Base-by-base conservation (phyloP, 106 monocot genomes). In the Apostasia ramifera region DNA sequence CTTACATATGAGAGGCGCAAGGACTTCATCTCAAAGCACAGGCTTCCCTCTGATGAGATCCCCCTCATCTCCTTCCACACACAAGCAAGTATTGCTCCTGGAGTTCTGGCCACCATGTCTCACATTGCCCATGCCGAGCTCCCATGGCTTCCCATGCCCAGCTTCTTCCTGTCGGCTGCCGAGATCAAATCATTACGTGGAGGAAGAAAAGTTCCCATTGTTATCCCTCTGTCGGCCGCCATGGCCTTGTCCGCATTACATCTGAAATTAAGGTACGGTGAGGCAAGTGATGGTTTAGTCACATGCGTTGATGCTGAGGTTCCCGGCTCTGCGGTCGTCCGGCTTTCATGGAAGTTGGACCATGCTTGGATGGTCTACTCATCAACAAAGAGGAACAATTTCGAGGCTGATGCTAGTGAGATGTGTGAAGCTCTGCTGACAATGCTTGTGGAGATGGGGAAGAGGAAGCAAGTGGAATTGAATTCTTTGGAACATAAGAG, bases 41-140 rank as follows among this genome's bases (percentile, higher is more conserved):
- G 54, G 44, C 83, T 94, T 15, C 87, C 91, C 3, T 67, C 74
- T 1, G 85, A 87, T 3, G 79, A 83, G 63, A 45, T 94, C 54
- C 94, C 94, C 3, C 50, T 91, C 38, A 66, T 94, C 69, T 94
- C 94, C 39, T 94, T 94, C 77, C 94, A 94, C 74, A 91, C 91
- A 0, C 83, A 91, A 68, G 94, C 91, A 53, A 78, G 82, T 58
- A 75, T 77, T 4, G 77, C 80, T 2, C 87, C 87, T 1, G 78
- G 85, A 9, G 85, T 94, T 53, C 71, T 94, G 3, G 78, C 78
- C 41, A 85, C 94, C 8, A 75, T 88, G 80, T 84, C 88, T 13
- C 88, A 78, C 41, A 82, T 88, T 1, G 85, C 88, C 14, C 91
- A 95, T 50, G 85, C 85, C 3, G 88, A 88, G 76, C 67, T 95